Percentiles rank a stretch among this genome's conserved stretches.
Evolutionary conservation across 495 filamentous ascomycete species (phyloP).

Genomic region (Penicillium dipodomyicola): DNA sequence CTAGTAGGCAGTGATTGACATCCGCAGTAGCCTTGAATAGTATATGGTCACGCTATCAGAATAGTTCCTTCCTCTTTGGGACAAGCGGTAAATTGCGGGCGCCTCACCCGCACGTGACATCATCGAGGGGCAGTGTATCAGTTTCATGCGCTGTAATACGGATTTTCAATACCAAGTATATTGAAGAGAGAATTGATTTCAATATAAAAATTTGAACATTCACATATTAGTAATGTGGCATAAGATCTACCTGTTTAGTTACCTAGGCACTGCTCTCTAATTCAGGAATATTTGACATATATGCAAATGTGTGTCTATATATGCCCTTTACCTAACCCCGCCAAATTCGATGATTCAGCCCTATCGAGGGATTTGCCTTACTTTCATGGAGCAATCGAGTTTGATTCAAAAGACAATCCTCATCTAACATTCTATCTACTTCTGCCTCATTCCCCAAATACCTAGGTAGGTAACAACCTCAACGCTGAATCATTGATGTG

Average conservation of each 20-base stretch:
- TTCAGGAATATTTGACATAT: not conserved
- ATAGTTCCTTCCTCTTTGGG: constrained; percentile 19
- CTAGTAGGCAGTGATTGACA: not conserved
- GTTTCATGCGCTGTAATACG: not conserved
- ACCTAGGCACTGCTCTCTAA: not conserved
- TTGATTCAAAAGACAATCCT: not conserved
- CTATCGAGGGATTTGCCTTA: not conserved
- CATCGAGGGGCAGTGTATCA: constrained; percentile 27
- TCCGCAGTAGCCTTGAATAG: not conserved
- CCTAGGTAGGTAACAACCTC: not conserved
- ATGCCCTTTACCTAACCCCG: not conserved
- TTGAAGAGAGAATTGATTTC: not conserved
- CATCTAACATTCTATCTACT: not conserved
- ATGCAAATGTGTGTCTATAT: not conserved
- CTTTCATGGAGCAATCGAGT: not conserved
- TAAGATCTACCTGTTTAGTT: not conserved
- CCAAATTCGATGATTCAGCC: not conserved
- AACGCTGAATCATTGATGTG: constrained; percentile 11
- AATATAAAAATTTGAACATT: not conserved
- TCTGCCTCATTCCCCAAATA: not conserved
- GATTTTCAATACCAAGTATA: constrained; percentile 8
- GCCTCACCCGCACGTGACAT: constrained; percentile 35
- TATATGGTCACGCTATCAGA: constrained; percentile 9
- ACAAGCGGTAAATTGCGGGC: constrained; percentile 14
- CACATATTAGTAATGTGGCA: no score